These are phyloP conservation scores for Halophytophthora polymorphica DNA, from an alignment of 352 stramenopile species.

Conservation along the genomic window DNA sequence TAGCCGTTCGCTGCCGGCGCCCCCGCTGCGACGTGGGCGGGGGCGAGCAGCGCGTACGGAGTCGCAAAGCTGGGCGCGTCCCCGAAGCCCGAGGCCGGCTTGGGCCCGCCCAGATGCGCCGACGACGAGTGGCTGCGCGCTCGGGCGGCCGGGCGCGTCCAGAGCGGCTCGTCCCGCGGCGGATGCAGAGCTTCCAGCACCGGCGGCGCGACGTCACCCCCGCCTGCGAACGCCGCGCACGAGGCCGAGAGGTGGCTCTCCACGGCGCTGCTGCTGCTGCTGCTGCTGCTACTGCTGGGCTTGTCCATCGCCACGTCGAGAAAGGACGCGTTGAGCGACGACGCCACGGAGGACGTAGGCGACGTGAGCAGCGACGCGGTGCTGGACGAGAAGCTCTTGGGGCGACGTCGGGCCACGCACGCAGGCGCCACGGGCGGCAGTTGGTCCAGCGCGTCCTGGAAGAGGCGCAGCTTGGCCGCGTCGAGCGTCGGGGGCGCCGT, in stretches of 20 bases:
- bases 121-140: constrained; percentile 44
- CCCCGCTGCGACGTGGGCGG: constrained; percentile 12
- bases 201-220: constrained; percentile 20
- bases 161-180: constrained; percentile 31
- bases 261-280: background rate
- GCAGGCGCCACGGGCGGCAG: constrained; percentile 5
- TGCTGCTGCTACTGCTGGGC: background rate
- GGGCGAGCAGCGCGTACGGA: constrained; percentile 17
- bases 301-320: constrained; percentile 33
- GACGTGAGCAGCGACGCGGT: constrained; percentile 60
- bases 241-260: no score
- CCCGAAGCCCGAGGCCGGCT: constrained; percentile 24
- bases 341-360: constrained; percentile 63
- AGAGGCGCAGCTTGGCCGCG: constrained; percentile 56
- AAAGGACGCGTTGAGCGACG: constrained; percentile 56
- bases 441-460: constrained; percentile 48
- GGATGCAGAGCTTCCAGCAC: constrained; percentile 10
- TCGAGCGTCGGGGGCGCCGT: constrained; percentile 57
- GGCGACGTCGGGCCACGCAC: constrained; percentile 18
- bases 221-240: constrained; percentile 23
- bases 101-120: constrained; percentile 27
- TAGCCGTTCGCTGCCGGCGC: constrained; percentile 21
- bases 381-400: constrained; percentile 67
- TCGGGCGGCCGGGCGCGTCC: constrained; percentile 20
- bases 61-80: constrained; percentile 19